Base-by-base conservation (phyloP, 306 rosid genomes). In the Ormosia semicastrata region DNA sequence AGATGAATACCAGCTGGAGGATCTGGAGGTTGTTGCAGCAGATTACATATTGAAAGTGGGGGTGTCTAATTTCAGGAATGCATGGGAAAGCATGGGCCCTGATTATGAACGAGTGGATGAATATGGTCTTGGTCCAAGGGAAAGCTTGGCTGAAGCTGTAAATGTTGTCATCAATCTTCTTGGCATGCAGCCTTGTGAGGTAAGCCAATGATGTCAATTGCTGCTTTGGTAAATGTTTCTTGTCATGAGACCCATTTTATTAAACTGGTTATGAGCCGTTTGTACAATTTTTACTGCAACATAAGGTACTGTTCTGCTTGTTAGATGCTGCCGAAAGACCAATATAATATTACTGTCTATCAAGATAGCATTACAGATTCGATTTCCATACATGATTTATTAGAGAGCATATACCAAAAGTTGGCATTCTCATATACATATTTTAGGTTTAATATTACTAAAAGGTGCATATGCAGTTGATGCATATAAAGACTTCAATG, bases 121-220 rank as follows among this genome's bases (percentile, higher is more conserved):
- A 77, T 95, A 95, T 80, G 98, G 97, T 82, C 94, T 95, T 81
- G 98, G 98, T 52, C 92, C 93, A 15, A 87, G 99, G 89, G 99
- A 95, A 83, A 91, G 85, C 89, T 86, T 95, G 84, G 69, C 93
- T 47, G 98, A 92, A 88, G 98, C 97, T 82, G 98, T 93, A 75
- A 87, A 73, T 83, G 76, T 94, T 57, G 99, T 95, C 82, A 89
- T 92, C 78, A 88, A 78, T 81, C 97, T 95, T 86, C 97, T 95
- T 17, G 99, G 99, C 84, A 59, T 95, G 99, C 97, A 95, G 82
- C 98, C 99, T 32, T 95, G 99, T 66, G 99, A 93, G 97, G 99
- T 95, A 87, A 71, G 83, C 87, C 50, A 64, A 50, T 64, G 18
- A 71, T 75, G 58, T 54, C 18, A 79, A 15, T 56, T 32, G 70